Evolutionary conservation across 192 early-diverging fungal genomes (phyloP).

Genomic region (Podila clonocystis): DNA sequence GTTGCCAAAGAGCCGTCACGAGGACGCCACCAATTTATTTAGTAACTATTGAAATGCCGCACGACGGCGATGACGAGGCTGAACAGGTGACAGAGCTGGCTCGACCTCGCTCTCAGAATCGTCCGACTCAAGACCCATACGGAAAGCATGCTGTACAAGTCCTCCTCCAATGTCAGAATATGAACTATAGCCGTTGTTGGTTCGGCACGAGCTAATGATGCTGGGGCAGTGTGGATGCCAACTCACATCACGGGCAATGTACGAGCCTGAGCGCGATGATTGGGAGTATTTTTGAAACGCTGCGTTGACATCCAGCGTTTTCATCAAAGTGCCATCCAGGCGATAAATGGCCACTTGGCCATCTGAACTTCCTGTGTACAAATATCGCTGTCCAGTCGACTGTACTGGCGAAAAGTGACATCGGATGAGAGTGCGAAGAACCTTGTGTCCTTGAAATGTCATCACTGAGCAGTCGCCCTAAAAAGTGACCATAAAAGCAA

Average conservation of each 20-base stretch:
- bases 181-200: neutral
- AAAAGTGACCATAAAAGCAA: neutral
- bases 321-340: conserved; percentile 50
- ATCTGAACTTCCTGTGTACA: conserved; percentile 72
- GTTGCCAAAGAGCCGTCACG: too few species aligned
- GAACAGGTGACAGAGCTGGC: neutral
- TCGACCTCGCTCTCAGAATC: conserved; percentile 3
- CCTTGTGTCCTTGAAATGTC: conserved; percentile 69
- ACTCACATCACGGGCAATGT: conserved; percentile 60
- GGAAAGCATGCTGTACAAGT: conserved; percentile 30
- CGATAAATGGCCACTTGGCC: conserved; percentile 61
- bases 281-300: conserved; percentile 18
- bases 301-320: conserved; percentile 29
- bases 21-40: too few species aligned
- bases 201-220: conserved; percentile 51
- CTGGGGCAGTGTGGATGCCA: conserved; percentile 63
- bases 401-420: conserved; percentile 72
- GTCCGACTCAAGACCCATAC: conserved; percentile 2
- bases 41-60: neutral
- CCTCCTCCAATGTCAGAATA: conserved; percentile 5
- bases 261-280: neutral
- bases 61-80: neutral
- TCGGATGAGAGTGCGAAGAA: conserved; percentile 73
- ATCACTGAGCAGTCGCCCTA: conserved; percentile 59
- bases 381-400: conserved; percentile 67